A percentile compares a stretch with the other conserved stretches of the same genome.
These are phyloP conservation scores for Calonectria hawksworthii DNA, from an alignment of 2,329 filamentous ascomycete species.

Conservation along the genomic window DNA sequence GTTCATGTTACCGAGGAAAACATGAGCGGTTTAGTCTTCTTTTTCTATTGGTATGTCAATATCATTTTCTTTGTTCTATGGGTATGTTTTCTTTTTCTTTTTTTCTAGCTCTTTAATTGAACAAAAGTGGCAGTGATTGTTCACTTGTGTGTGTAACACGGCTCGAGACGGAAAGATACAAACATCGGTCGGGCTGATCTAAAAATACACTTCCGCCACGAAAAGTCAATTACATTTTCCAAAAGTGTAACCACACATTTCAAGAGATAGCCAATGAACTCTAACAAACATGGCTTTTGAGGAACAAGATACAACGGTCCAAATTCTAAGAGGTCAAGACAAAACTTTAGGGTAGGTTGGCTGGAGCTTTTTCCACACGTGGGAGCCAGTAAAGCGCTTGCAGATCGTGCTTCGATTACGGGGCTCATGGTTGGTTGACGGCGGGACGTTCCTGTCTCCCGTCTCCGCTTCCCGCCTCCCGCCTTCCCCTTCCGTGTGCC, in stretches of 20 bases:
- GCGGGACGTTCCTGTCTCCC: conserved; percentile 16
- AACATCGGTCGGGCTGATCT: no score
- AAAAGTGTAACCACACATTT: background rate
- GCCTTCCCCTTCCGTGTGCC: background rate
- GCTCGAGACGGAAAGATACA: background rate
- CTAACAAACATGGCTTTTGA: background rate
- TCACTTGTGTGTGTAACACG: background rate
- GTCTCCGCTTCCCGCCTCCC: conserved; percentile 18
- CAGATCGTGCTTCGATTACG: conserved; percentile 12
- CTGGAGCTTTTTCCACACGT: background rate
- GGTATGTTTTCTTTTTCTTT: background rate
- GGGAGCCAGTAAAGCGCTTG: conserved; percentile 18
- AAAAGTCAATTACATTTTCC: background rate
- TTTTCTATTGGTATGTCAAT: background rate
- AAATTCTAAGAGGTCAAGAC: background rate
- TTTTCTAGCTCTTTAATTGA: background rate
- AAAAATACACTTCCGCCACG: background rate
- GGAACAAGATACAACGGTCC: background rate
- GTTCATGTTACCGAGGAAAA: background rate
- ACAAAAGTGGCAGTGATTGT: background rate
- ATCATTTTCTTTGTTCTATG: background rate
- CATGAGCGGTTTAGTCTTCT: background rate
- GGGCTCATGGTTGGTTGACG: conserved; percentile 9
- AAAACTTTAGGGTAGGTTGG: background rate
- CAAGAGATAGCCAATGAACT: background rate